Percentiles rank a stretch among this genome's conserved stretches.
Conservation (phyloP, 1,284 basidiomycete species). For the Moesziomyces antarcticus region DNA sequence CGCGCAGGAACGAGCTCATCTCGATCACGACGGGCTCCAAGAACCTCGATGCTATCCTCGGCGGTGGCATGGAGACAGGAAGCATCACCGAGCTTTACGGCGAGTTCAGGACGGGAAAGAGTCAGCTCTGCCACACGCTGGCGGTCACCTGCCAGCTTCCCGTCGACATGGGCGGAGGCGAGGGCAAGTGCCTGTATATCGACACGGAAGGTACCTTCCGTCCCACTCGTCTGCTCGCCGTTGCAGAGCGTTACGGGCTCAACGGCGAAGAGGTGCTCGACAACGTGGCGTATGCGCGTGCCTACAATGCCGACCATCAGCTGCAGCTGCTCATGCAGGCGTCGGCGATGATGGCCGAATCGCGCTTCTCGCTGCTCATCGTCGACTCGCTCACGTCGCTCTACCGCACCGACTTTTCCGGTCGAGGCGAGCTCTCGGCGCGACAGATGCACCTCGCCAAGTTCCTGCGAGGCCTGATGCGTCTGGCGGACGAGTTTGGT, state of each 20-base stretch:
- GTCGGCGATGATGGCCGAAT: constrained; percentile 77
- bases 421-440: constrained; percentile 93
- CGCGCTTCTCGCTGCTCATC: constrained; percentile 92
- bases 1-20: constrained; percentile 92
- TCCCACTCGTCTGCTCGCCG: constrained; percentile 90
- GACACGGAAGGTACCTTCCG: constrained; percentile 99
- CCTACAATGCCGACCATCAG: constrained; percentile 99
- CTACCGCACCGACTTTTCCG: constrained; percentile 95
- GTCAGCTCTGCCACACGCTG: constrained; percentile 96
- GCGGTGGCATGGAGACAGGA: constrained; percentile 98
- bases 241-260: constrained; percentile 93
- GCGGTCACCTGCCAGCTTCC: constrained; percentile 97
- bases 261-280: constrained; percentile 98
- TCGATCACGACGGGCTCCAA: constrained; percentile 97
- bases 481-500: constrained; percentile 96
- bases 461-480: constrained; percentile 90
- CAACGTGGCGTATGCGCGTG: constrained; percentile 97
- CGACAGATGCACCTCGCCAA: constrained; percentile 97
- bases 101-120: constrained; percentile 98
- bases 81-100: constrained; percentile 98
- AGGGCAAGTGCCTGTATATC: constrained; percentile 98
- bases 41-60: constrained; percentile 92
- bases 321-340: constrained; percentile 88
- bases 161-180: constrained; percentile 96
- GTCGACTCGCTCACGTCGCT: constrained; percentile 97